Evolutionary conservation across 306 rosid genomes (phyloP).

Genomic region (Cicer judaicum): DNA sequence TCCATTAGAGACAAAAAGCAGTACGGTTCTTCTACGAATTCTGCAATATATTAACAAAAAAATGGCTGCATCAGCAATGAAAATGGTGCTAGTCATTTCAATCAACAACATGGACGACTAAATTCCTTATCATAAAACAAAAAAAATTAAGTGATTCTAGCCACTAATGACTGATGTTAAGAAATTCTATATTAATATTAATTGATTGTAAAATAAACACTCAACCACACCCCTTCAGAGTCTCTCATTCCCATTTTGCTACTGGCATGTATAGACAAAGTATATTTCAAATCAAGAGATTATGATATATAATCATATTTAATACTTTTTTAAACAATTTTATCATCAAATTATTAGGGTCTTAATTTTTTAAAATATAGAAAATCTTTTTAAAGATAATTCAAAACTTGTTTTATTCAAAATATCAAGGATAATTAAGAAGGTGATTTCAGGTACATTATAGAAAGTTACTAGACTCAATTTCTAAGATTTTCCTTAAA

Average conservation of each 20-base stretch:
- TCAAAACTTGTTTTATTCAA: background rate
- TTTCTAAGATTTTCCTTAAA: too few species aligned
- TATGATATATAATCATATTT: background rate
- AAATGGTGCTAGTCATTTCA: background rate
- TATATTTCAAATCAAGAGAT: background rate
- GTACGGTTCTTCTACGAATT: slow-evolving; percentile 42
- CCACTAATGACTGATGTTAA: background rate
- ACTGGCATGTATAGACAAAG: background rate
- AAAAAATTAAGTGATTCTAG: background rate
- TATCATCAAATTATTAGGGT: too few species aligned
- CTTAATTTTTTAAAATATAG: background rate
- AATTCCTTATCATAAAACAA: background rate
- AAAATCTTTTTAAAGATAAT: background rate
- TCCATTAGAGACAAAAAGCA: slow-evolving; percentile 34
- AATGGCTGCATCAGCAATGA: background rate
- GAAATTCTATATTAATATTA: background rate
- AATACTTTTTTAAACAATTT: too few species aligned
- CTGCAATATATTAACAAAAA: background rate
- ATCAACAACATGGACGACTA: background rate
- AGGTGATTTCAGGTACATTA: background rate
- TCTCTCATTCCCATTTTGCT: slow-evolving; percentile 5
- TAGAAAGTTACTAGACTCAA: background rate
- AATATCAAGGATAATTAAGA: background rate
- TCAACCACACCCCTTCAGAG: background rate
- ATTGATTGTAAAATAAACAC: background rate